Conservation (phyloP, 257 asterid genomes). For the Solanum habrochaites region DNA sequence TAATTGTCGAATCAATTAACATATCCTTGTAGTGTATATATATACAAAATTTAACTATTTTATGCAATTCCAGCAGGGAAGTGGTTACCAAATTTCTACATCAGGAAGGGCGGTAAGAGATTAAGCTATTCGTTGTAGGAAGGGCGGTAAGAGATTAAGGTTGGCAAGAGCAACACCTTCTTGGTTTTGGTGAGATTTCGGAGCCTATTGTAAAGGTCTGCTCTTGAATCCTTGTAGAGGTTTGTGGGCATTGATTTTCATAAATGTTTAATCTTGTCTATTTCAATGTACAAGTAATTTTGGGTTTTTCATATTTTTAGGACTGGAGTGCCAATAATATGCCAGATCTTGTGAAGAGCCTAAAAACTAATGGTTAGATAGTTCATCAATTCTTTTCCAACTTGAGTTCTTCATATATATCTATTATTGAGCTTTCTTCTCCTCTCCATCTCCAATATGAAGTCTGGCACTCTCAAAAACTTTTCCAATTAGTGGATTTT, state of each 20-base stretch:
- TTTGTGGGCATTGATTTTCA: not conserved
- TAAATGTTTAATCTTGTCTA: not conserved
- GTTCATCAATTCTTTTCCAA: not conserved
- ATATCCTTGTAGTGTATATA: too few relatives aligned
- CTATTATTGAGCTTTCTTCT: not conserved
- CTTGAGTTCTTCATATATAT: not conserved
- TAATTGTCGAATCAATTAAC: not conserved
- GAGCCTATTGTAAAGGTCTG: slow-evolving; percentile 49
- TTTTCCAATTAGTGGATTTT: not conserved
- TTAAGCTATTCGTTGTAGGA: too few relatives aligned
- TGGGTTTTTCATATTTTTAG: slow-evolving; percentile 16
- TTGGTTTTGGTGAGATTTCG: slow-evolving; percentile 32
- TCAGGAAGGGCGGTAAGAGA: slow-evolving; percentile 42
- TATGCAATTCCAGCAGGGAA: slow-evolving; percentile 30
- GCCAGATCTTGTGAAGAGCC: slow-evolving; percentile 67
- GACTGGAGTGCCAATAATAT: slow-evolving; percentile 45
- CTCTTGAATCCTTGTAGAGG: not conserved
- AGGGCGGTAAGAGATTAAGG: slow-evolving; percentile 61
- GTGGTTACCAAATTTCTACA: slow-evolving; percentile 59
- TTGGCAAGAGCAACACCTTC: slow-evolving; percentile 34
- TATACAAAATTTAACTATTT: not conserved
- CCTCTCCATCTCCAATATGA: not conserved
- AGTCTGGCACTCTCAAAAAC: not conserved
- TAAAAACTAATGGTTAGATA: slow-evolving; percentile 61
- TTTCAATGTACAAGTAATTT: not conserved